Evolutionary conservation across 305 asterid genomes (phyloP), one percentile per base, ranked within the genome.

Genomic region (Nicotiana rustica): DNA sequence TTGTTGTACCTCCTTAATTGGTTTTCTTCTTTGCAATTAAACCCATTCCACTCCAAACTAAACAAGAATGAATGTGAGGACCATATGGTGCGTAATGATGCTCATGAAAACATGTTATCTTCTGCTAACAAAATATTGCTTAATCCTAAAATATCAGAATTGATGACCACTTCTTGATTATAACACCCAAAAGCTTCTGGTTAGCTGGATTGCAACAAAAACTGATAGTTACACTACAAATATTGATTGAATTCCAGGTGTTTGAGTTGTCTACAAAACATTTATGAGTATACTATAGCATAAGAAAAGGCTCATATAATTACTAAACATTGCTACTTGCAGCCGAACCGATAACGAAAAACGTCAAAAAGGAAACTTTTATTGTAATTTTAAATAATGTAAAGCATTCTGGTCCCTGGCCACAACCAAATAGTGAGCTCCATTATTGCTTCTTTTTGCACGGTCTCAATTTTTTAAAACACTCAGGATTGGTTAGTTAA

Each of bases 401-500:
- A 79, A 79, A 79, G 82, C 17, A 15, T 21, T 62, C 57, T 79
- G 71, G 59, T 36, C 73, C 56, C 15, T 79, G 73, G 29, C 17
- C 71, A 79, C 82, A 79, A 79, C 75, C 56, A 38, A 21, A 62
- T 38, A 65, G 19, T 38, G 60, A 79, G 21, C 82, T 79, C 64
- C 25, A 60, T 79, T 38, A 18, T 79, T 65, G 70, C 73, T 79
- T 1, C 70, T 78, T 65, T 79, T 61, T 61, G 70, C 59, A 18
- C 15, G 19, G 73, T 36, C 68, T 65, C 57, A 78, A 55, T 10
- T n/a, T 61, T 35, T 64, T 38, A 19, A 59, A 78, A 60, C 25
- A 25, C 7, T 13, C 21, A 25, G 18, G 1, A 73, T 73, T 73
- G 79, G 79, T 75, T 49, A 25, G 79, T 25, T 0, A 21, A 75